A percentile compares a stretch with the other conserved stretches of the same genome.
Conservation (phyloP, 2,329 filamentous ascomycete genomes). For the Fusarium torreyae region DNA sequence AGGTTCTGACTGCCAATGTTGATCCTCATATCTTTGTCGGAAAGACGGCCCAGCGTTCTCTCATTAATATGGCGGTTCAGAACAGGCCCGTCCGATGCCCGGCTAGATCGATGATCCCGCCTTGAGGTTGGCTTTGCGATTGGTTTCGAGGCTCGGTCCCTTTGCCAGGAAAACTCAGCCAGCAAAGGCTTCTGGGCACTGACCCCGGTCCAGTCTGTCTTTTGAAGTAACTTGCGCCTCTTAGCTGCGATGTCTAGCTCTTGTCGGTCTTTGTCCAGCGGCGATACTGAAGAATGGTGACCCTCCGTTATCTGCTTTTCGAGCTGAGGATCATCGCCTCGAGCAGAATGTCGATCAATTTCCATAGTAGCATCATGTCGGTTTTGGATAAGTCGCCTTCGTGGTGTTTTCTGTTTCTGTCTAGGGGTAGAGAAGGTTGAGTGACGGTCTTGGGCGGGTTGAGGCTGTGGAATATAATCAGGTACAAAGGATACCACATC, state of each 20-base stretch:
- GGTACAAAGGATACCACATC: constrained; percentile 47
- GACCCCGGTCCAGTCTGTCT: constrained; percentile 53
- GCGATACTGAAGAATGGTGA: constrained; percentile 1
- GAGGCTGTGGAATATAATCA: constrained; percentile 44
- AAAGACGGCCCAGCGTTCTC: neutral
- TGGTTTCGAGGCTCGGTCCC: neutral
- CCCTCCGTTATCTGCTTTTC: constrained; percentile 1
- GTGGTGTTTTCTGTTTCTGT: constrained; percentile 18
- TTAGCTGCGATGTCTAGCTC: constrained; percentile 42
- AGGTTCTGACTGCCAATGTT: constrained; percentile 50
- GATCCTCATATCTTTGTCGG: constrained; percentile 43
- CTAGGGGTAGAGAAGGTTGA: constrained; percentile 3
- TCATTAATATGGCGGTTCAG: neutral
- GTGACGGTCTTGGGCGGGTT: neutral
- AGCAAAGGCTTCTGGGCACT: constrained; percentile 51
- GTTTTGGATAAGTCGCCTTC: constrained; percentile 32
- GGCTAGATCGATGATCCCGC: neutral
- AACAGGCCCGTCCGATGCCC: neutral
- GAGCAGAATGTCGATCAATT: neutral
- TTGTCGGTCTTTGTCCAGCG: neutral
- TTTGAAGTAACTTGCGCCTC: constrained; percentile 47
- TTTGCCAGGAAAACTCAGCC: constrained; percentile 40
- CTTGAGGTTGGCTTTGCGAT: constrained; percentile 6
- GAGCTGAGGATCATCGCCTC: neutral
- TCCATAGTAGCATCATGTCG: neutral